Evolutionary conservation across 176 grass and related monocot species (phyloP).

Genomic region (Carex pumila): DNA sequence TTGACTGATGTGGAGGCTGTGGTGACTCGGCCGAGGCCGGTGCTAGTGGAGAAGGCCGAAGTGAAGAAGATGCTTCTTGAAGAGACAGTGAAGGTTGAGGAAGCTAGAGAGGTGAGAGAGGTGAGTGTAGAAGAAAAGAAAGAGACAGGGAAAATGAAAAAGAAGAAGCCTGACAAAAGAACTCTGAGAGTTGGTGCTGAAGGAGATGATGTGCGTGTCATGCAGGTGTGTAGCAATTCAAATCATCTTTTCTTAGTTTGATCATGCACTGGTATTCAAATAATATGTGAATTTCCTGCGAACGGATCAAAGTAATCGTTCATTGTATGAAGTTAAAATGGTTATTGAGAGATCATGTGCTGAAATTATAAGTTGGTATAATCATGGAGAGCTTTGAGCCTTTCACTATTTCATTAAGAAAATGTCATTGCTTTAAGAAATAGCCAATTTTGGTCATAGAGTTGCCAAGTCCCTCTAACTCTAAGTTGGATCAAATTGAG

Average conservation of each 20-base stretch:
- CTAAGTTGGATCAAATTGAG: not conserved
- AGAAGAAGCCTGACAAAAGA: conserved; percentile 11
- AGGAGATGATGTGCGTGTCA: conserved; percentile 74
- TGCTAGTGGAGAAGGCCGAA: conserved; percentile 37
- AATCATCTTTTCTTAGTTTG: not conserved
- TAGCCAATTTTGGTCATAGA: not conserved
- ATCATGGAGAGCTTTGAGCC: not conserved
- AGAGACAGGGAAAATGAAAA: not conserved
- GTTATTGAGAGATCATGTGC: not conserved
- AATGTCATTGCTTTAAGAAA: not conserved
- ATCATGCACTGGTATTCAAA: conserved; percentile 16
- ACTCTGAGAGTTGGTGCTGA: conserved; percentile 53
- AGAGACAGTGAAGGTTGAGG: conserved; percentile 33
- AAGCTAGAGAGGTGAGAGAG: conserved; percentile 16
- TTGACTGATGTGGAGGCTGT: not conserved
- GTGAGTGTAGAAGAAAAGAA: conserved; percentile 13
- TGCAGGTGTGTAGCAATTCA: conserved; percentile 56
- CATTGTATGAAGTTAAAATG: not conserved
- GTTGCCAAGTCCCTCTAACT: not conserved
- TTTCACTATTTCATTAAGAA: not conserved
- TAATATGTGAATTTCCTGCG: not conserved
- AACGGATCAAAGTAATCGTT: not conserved
- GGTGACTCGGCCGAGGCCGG: conserved; percentile 5
- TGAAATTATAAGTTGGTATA: not conserved
- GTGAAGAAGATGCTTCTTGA: conserved; percentile 46